Conservation (phyloP, 768 basidiomycete genomes). For the Suillus plorans region DNA sequence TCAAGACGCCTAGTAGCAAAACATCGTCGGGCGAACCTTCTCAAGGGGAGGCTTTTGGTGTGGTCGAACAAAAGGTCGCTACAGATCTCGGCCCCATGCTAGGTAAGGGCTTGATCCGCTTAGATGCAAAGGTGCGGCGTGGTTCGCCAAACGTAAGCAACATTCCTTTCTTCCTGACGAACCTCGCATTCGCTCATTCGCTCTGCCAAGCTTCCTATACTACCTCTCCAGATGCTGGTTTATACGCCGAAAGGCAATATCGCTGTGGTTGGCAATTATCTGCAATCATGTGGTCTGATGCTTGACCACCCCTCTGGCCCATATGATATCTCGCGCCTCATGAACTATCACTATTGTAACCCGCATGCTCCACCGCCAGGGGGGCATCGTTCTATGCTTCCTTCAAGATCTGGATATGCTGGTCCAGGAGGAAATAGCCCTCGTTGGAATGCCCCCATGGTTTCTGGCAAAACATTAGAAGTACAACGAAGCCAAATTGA, state of each 20-base stretch:
- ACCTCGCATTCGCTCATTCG: conserved; percentile 17
- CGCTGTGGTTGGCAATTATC: conserved; percentile 71
- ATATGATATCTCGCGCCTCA: conserved; percentile 59
- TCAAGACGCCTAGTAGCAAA: conserved; percentile 60
- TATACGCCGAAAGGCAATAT: conserved; percentile 96
- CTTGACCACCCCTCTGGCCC: conserved; percentile 80
- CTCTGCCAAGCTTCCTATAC: conserved; percentile 64
- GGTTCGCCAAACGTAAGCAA: conserved; percentile 55
- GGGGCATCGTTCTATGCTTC: conserved; percentile 48
- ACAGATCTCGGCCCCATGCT: conserved; percentile 79
- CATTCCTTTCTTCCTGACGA: conserved; percentile 12
- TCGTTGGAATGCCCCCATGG: conserved; percentile 58
- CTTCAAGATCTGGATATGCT: conserved; percentile 41
- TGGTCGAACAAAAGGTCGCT: conserved; percentile 86
- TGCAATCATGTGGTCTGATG: conserved; percentile 64
- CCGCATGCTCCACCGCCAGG: conserved; percentile 85
- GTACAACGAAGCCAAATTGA: conserved; percentile 93
- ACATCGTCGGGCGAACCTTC: conserved; percentile 51
- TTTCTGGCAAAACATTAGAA: conserved; percentile 78
- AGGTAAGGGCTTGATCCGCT: conserved; percentile 76
- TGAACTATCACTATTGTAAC: conserved; percentile 76
- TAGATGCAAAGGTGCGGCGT: conserved; percentile 75
- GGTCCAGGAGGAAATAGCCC: conserved; percentile 37
- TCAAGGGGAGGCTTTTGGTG: conserved; percentile 70
- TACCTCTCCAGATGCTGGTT: conserved; percentile 82